These are phyloP conservation scores for Blastosporella zonata DNA, from an alignment of 1,284 basidiomycete species.

Conservation along the genomic window DNA sequence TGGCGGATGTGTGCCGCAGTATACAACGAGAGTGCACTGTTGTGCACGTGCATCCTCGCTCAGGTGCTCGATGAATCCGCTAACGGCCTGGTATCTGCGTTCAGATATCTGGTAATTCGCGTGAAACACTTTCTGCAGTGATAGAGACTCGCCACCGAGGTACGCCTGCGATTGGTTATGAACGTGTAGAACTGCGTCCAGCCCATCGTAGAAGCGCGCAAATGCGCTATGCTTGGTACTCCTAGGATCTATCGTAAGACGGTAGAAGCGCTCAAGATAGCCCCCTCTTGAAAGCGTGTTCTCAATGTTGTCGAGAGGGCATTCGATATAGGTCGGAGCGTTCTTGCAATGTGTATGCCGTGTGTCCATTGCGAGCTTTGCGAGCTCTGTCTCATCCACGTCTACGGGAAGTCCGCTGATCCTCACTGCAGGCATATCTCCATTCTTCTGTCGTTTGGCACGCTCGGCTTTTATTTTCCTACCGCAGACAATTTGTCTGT, in stretches of 20 bases:
- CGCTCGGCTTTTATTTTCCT: slow-evolving; percentile 34
- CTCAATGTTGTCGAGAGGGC: slow-evolving; percentile 29
- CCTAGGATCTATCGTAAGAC: slow-evolving; percentile 25
- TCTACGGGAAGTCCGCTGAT: slow-evolving; percentile 35
- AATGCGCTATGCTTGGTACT: slow-evolving; percentile 32
- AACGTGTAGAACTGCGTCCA: slow-evolving; percentile 24
- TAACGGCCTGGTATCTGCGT: slow-evolving; percentile 26
- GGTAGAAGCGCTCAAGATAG: slow-evolving; percentile 30
- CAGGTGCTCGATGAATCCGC: slow-evolving; percentile 30
- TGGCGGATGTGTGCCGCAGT: slow-evolving; percentile 27
- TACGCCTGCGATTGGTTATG: slow-evolving; percentile 28
- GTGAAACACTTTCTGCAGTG: slow-evolving; percentile 32
- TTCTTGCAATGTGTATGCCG: slow-evolving; percentile 28
- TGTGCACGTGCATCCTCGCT: slow-evolving; percentile 17
- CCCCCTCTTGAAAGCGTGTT: slow-evolving; percentile 29
- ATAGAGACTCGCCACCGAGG: slow-evolving; percentile 31
- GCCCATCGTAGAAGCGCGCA: slow-evolving; percentile 31
- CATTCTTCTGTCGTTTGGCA: slow-evolving; percentile 29
- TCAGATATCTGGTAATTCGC: slow-evolving; percentile 23
- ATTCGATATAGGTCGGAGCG: slow-evolving; percentile 30
- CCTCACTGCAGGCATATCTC: slow-evolving; percentile 33
- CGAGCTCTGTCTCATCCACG: slow-evolving; percentile 28
- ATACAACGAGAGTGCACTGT: slow-evolving; percentile 32
- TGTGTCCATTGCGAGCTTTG: slow-evolving; percentile 24
- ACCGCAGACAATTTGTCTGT: slow-evolving; percentile 33